phyloP scores from a whole-genome alignment of 371 early-diverging fungal species.

The Batkoa obscura region DNA sequence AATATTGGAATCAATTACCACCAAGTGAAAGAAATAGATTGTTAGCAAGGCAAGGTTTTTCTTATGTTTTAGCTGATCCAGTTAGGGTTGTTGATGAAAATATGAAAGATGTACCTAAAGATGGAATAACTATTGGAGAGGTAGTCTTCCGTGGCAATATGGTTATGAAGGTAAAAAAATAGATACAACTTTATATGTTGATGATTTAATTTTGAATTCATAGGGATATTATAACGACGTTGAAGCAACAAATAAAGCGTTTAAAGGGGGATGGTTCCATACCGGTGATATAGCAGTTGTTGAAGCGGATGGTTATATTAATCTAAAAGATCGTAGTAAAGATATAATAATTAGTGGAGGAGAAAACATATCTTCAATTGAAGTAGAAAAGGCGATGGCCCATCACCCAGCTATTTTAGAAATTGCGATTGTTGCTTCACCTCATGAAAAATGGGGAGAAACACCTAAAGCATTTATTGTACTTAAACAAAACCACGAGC shows the following conservation, averaged over 20 bases:
- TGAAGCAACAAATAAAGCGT: conserved; percentile 36
- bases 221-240: conserved; percentile 26
- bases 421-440: conserved; percentile 35
- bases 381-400: conserved; percentile 36
- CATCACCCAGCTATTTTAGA: conserved; percentile 32
- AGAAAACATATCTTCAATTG: conserved; percentile 47
- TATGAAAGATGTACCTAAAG: conserved; percentile 25
- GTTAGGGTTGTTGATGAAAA: conserved; percentile 29
- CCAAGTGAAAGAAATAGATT: conserved; percentile 21
- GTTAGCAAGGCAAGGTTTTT: conserved; percentile 34
- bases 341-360: conserved; percentile 54
- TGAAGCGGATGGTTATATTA: conserved; percentile 39
- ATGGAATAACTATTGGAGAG: conserved; percentile 41
- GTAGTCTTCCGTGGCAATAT: conserved; percentile 40
- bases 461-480: conserved; percentile 41
- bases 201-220: neutral
- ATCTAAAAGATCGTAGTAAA: conserved; percentile 41
- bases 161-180: conserved; percentile 22
- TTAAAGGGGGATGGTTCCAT: conserved; percentile 39
- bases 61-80: conserved; percentile 30
- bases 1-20: conserved; percentile 8
- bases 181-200: neutral
- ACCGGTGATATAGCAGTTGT: conserved; percentile 47
- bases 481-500: conserved; percentile 10
- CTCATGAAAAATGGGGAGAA: conserved; percentile 50